Base-by-base conservation (phyloP, 352 stramenopile species). In the Phytophthora palmivora region DNA sequence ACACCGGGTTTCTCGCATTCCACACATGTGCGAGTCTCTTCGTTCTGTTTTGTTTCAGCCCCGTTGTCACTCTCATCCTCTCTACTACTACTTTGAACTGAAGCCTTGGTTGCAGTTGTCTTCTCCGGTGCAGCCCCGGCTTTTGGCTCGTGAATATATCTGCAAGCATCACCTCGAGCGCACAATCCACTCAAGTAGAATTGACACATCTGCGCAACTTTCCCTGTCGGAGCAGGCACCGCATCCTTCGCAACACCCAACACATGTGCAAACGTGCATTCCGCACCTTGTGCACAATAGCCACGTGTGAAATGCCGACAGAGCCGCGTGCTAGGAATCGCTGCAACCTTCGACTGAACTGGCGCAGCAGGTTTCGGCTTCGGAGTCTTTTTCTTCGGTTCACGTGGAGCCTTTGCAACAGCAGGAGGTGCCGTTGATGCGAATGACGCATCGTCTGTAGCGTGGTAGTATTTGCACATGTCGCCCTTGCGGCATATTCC, bases 401-500 rank as follows among this genome's bases (percentile, higher is more conserved):
- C 52, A 18, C 42, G 62, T 2, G 34, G 9, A 22, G 33, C 19
- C 9, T 21, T 44, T 15, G 36, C 45, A 42, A 50, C 38, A 42
- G 32, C 16, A 34, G 52, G 19, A 38, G 42, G 26, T 19, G 42
- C n/a, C 16, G 28, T 1, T 5, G 55, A 0, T 12, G 68, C 58
- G 39, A 58, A 58, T 21, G 18, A 16, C 4, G 50, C 63, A 18
- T 63, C 24, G 10, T 75, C 50, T 9, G 55, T 74, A 10, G 63
- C 48, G 43, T 81, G 68, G 26, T 65, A 65, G 49, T 81, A 81
- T 79, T 94, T 94, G 82, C 84, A 94, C 48, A 70, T 19, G 53
- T 88, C 80, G 24, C 82, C 82, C 42, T 86, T 78, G 51, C 59
- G 54, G 59, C 84, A 93, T 9, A 72, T 81, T 46, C 84, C 84